These are phyloP conservation scores for Meyerozyma athensensis DNA, from an alignment of 1,139 yeast species.

Conservation along the genomic window DNA sequence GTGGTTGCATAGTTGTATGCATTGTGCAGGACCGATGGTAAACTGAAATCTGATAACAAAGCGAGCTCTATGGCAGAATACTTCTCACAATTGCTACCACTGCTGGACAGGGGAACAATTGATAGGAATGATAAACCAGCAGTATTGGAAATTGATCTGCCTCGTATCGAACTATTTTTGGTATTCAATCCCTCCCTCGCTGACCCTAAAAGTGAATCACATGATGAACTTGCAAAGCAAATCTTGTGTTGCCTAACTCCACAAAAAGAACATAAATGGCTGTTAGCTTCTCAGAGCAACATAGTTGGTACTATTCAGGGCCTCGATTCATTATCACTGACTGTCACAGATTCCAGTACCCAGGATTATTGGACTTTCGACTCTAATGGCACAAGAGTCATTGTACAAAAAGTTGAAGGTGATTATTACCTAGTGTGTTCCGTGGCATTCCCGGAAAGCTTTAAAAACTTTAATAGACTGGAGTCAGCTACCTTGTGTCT, in stretches of 20 bases:
- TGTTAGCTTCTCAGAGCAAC: slow-evolving; percentile 14
- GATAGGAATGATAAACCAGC: background rate
- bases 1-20: too few relatives aligned
- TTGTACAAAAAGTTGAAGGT: slow-evolving; percentile 24
- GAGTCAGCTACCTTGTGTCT: slow-evolving; percentile 26
- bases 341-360: slow-evolving; percentile 12
- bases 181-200: slow-evolving; percentile 1
- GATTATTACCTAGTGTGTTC: slow-evolving; percentile 27
- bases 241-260: slow-evolving; percentile 25
- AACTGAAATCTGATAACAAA: too few relatives aligned
- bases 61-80: slow-evolving; percentile 1
- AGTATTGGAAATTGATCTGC: background rate
- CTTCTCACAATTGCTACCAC: background rate
- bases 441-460: slow-evolving; percentile 14
- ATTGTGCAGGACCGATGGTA: too few relatives aligned
- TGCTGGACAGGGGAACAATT: slow-evolving; percentile 1
- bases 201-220: slow-evolving; percentile 15
- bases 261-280: slow-evolving; percentile 10
- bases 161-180: background rate
- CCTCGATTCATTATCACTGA: slow-evolving; percentile 24
- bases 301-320: slow-evolving; percentile 38
- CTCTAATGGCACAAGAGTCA: slow-evolving; percentile 23
- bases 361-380: slow-evolving; percentile 20
- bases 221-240: slow-evolving; percentile 26
- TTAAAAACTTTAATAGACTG: slow-evolving; percentile 14